phyloP scores from a whole-genome alignment of 192 early-diverging fungal genomes.

The Backusella liffmaniae region DNA sequence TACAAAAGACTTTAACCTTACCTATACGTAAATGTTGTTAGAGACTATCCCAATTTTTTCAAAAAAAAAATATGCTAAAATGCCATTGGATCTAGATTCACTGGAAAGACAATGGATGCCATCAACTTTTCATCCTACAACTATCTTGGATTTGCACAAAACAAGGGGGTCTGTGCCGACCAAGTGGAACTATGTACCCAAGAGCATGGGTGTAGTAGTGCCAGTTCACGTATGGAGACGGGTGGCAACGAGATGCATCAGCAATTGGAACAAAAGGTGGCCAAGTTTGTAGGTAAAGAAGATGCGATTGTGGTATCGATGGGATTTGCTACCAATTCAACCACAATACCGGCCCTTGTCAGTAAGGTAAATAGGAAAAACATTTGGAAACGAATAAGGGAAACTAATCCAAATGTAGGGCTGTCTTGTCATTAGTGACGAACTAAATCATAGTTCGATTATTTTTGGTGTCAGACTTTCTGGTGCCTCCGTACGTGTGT shows the following conservation, averaged over 20 bases:
- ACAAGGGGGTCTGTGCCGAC: conserved; percentile 82
- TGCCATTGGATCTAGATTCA: conserved; percentile 39
- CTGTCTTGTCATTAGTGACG: conserved; percentile 82
- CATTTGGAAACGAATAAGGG: neutral
- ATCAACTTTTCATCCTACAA: conserved; percentile 93
- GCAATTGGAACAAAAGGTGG: conserved; percentile 73
- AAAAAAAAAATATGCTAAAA: too few relatives aligned
- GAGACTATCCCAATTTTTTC: too few relatives aligned
- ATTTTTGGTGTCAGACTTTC: conserved; percentile 82
- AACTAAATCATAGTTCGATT: conserved; percentile 86
- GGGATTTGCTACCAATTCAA: conserved; percentile 92
- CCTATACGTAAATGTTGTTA: conserved; percentile 47
- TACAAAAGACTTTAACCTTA: conserved; percentile 68
- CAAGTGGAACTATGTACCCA: conserved; percentile 68
- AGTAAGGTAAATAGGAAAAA: conserved; percentile 22
- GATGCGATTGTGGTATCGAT: conserved; percentile 81
- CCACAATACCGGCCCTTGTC: conserved; percentile 82
- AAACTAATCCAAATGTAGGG: conserved; percentile 43
- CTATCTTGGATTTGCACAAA: conserved; percentile 91
- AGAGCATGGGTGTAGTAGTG: conserved; percentile 59
- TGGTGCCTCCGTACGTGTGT: conserved; percentile 78
- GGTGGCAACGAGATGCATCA: conserved; percentile 63
- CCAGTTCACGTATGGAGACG: conserved; percentile 61
- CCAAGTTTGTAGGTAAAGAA: conserved; percentile 81
- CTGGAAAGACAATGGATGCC: conserved; percentile 64